Base-by-base conservation (phyloP, 1,284 basidiomycete genomes). In the Stygiomarasmius scandens region DNA sequence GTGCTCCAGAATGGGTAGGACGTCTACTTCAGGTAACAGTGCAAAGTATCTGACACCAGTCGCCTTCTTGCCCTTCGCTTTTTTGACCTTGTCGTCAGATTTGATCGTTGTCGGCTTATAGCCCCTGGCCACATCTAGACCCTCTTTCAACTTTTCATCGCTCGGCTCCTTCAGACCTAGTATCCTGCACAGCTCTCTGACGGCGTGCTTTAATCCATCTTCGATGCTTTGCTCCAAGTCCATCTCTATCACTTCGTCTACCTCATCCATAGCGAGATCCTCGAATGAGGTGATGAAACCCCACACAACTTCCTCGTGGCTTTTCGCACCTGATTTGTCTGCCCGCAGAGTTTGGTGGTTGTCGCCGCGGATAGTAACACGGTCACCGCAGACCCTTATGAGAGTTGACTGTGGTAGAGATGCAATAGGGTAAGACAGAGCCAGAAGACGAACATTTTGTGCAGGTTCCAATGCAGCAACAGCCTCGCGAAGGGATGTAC, bases 341-440 rank as follows among this genome's bases (percentile, higher is more conserved):
- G 89, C 85, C 43, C 80, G 81, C 0, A 98, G 82, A 0, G 84
- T 83, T 68, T 96, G 95, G 74, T 98, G 95, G 60, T 90, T 91
- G 5, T 86, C 82, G 0, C 95, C 96, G 3, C 95, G 89, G 19
- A 63, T 61, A 5, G 84, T 66, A 48, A 98, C 80, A 16, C 95
- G 88, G 60, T 92, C 87, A 1, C 84, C 81, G 66, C 90, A 94
- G 36, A 96, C 78, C 0, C 90, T 85, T 61, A 93, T 87, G 14
- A 92, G 72, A 60, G 69, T 83, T 0, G 83, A 74, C 1, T 64
- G 74, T 0, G 88, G 80, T 20, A 76, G 44, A 70, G 55, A 84
- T 81, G 58, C 88, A 72, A 48, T 55, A 16, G 29, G 23, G 63
- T 29, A 74, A 53, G 82, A 71, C 9, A 98, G 79, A 0, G 87